Conservation (phyloP, 179 eudicot species). For the Drosera spatulata region DNA sequence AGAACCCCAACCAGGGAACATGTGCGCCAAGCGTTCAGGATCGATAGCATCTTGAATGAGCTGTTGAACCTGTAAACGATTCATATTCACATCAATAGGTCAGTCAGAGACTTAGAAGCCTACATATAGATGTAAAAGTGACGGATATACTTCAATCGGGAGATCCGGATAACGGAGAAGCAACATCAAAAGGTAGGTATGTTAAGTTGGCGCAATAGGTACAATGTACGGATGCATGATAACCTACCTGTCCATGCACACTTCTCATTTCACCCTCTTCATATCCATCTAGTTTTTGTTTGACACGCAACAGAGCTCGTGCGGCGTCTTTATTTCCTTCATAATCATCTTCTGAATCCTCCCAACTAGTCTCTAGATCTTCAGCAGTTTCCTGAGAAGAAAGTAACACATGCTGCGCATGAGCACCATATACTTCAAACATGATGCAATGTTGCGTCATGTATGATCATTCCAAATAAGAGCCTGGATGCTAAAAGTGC, state of each 20-base stretch:
- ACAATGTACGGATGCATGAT: too few relatives aligned
- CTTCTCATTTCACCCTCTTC: conserved; percentile 99
- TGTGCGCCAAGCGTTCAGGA: conserved; percentile 79
- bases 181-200: too few relatives aligned
- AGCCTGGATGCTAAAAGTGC: too few relatives aligned
- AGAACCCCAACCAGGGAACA: conserved; percentile 99
- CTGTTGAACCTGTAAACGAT: conserved; percentile 74
- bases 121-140: too few relatives aligned
- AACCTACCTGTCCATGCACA: conserved; percentile 83
- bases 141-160: too few relatives aligned
- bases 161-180: too few relatives aligned
- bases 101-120: too few relatives aligned
- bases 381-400: conserved; percentile 62
- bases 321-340: conserved; percentile 99
- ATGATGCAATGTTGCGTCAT: background rate
- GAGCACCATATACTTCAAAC: background rate
- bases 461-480: too few relatives aligned
- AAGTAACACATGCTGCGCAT: background rate
- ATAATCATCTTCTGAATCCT: conserved; percentile 69
- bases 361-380: conserved; percentile 66
- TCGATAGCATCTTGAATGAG: conserved; percentile 93
- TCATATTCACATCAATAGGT: too few relatives aligned
- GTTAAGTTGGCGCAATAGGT: too few relatives aligned
- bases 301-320: conserved; percentile 94
- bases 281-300: conserved; percentile 95